Percentiles rank a stretch among this genome's conserved stretches.
Evolutionary conservation across 306 rosid genomes (phyloP).

Genomic region (Aeschynomene evenia): DNA sequence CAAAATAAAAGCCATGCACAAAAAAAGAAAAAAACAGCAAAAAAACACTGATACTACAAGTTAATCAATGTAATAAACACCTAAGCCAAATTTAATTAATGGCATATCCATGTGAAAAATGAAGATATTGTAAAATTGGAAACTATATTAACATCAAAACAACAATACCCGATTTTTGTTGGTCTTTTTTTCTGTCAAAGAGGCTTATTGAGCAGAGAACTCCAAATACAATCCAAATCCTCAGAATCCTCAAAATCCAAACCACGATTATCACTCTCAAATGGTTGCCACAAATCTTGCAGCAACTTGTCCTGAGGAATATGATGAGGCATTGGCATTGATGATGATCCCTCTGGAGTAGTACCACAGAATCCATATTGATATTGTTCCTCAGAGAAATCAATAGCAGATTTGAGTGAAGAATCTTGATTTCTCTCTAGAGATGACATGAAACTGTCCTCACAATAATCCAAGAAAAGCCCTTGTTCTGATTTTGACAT

Average conservation of each 20-base stretch:
- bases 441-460: slow-evolving; percentile 57
- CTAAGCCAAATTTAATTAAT: slow-evolving; percentile 9
- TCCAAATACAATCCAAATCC: slow-evolving; percentile 63
- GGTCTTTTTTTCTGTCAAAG: slow-evolving; percentile 34
- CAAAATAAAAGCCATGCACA: background rate
- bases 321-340: too few relatives aligned
- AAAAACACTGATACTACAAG: background rate
- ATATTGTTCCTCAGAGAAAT: slow-evolving; percentile 41
- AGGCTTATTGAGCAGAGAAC: slow-evolving; percentile 44
- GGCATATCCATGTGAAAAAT: slow-evolving; percentile 4
- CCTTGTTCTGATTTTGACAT: slow-evolving; percentile 50
- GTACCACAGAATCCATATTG: slow-evolving; percentile 35
- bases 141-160: slow-evolving; percentile 29
- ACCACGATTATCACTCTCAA: slow-evolving; percentile 44
- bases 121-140: slow-evolving; percentile 19
- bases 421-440: slow-evolving; percentile 28
- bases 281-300: slow-evolving; percentile 37
- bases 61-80: background rate
- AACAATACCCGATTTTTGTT: slow-evolving; percentile 14
- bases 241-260: slow-evolving; percentile 43
- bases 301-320: slow-evolving; percentile 39
- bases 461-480: slow-evolving; percentile 43
- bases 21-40: background rate
- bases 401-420: slow-evolving; percentile 19
- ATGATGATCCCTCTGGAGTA: slow-evolving; percentile 30